Evolutionary conservation across 768 basidiomycete species (phyloP), one percentile per base, ranked within the genome.

Genomic region (Podaxis pistillaris): DNA sequence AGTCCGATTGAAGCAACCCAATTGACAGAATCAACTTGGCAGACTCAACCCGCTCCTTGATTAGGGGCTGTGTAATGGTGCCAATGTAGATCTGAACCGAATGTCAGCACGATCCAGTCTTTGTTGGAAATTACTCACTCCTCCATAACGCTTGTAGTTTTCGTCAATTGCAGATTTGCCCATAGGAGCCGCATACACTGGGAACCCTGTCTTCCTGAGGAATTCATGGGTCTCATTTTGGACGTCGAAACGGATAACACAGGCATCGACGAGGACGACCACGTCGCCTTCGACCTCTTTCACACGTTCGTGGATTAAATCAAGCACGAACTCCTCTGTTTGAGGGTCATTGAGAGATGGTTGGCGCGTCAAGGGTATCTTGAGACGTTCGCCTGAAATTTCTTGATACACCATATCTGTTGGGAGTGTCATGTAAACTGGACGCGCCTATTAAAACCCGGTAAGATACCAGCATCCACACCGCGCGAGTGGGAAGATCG

Each of bases 391-490:
- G 4, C 85, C 74, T 0, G 92, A 82, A 17, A 95, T 86, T 69
- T 87, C 84, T 58, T 79, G 75, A 68, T 83, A 80, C 3, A 90
- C 89, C 57, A 96, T 77, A 71, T 98, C 91, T 5, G 89, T 95
- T 0, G 94, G 96, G 11, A 98, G 79, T 38, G 88, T 84, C 44
- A 98, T 75, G 70, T 98, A 98, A 36, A 91, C 92, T 0, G 96
- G 96, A 19, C 93, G 87, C 30, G 88, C 90, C 84, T 92, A 65
- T 15, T 37, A 15, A 4, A 38, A 19, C 24, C 13, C 33, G 60
- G 13, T 46, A 37, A 41, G 28, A 28, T 44, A 8, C 46, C 58
- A 12, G 40, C 64, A 2, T 15, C 15, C 15, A 57, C 8, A 4
- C 1, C 19, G 46, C 28, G 26, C 44, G 17, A 47, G 36, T n/a